These are phyloP conservation scores for Ganoderma resinaceum DNA, from an alignment of 1,284 basidiomycete genomes.

Conservation along the genomic window DNA sequence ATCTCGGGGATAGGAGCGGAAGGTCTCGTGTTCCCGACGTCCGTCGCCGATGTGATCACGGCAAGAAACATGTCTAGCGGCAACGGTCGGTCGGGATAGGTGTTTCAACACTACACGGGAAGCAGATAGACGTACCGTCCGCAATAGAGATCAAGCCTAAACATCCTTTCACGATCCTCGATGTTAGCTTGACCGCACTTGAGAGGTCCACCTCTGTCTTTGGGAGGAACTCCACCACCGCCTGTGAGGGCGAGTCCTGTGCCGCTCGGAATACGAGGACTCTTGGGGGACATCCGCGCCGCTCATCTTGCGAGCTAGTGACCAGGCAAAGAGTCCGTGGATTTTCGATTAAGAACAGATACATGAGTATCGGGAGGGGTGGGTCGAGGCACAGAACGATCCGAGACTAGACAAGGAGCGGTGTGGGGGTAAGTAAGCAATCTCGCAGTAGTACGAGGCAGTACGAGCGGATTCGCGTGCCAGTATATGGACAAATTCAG, in stretches of 20 bases:
- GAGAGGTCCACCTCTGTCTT: slow-evolving; percentile 75
- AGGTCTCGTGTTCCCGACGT: slow-evolving; percentile 80
- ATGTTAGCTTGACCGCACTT: slow-evolving; percentile 67
- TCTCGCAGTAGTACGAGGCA: too few relatives aligned
- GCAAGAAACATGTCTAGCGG: slow-evolving; percentile 79
- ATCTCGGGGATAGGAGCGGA: slow-evolving; percentile 62
- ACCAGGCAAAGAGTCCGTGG: slow-evolving; percentile 77
- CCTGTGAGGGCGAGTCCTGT: slow-evolving; percentile 62
- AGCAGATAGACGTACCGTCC: slow-evolving; percentile 54
- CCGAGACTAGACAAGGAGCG: not conserved
- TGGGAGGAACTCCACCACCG: slow-evolving; percentile 84
- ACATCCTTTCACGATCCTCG: slow-evolving; percentile 79
- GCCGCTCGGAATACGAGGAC: slow-evolving; percentile 77
- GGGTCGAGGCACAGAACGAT: not conserved
- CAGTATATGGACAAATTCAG: not conserved
- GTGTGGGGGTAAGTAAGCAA: not conserved
- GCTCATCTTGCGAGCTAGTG: slow-evolving; percentile 71
- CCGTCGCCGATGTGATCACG: slow-evolving; percentile 76
- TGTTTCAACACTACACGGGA: not conserved
- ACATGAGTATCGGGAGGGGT: slow-evolving; percentile 48
- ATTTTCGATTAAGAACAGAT: slow-evolving; percentile 71
- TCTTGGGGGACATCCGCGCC: slow-evolving; percentile 59
- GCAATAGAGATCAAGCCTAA: slow-evolving; percentile 79
- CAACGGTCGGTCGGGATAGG: not conserved
- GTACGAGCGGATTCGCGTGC: not conserved